Base-by-base conservation (phyloP, 2,329 filamentous ascomycete species). In the Alternaria alternata region DNA sequence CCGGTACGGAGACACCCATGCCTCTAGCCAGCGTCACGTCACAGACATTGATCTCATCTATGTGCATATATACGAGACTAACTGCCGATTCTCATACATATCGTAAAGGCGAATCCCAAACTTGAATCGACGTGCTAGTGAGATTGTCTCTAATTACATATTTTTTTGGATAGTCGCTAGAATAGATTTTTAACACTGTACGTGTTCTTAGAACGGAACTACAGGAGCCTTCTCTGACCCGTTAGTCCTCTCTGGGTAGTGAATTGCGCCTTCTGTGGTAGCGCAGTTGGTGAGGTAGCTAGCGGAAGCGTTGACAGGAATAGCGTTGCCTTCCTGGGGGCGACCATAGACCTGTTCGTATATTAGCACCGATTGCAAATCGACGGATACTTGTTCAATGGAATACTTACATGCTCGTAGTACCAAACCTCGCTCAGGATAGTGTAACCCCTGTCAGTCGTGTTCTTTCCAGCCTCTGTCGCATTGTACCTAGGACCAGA, bases 371-470 rank as follows among this genome's bases (percentile, higher is more conserved):
- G 12, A 48, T 16, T 4, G 1, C 43, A 28, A 39, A 39, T n/a
- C n/a, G 7, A 9, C 36, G 18, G 36, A 18, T 22, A 7, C 38
- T 41, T 12, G 18, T 41, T 22, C 11, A 22, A 52, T 30, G 1
- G 7, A 39, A 24, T 34, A 55, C 61, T 69, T 53, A 86, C 85
- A 74, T 89, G 84, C 74, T 85, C 83, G 69, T 89, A 90, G 71
- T 90, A 91, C 87, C 88, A 91, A 12, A 88, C 81, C 81, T 91
- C 88, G 59, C 74, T 83, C 48, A 91, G 66, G 32, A 84, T 80
- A 1, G 87, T 90, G 63, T 79, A 78, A 2, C 88, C 88, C 57
- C 80, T 83, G 67, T 90, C 88, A 2, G 70, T 68, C 3, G 82
- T 84, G 20, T 84, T 84, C 61, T 77, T 81, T 2, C 88, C 88